phyloP scores from a whole-genome alignment of 1,284 basidiomycete species.

The Pterulicium gracile region DNA sequence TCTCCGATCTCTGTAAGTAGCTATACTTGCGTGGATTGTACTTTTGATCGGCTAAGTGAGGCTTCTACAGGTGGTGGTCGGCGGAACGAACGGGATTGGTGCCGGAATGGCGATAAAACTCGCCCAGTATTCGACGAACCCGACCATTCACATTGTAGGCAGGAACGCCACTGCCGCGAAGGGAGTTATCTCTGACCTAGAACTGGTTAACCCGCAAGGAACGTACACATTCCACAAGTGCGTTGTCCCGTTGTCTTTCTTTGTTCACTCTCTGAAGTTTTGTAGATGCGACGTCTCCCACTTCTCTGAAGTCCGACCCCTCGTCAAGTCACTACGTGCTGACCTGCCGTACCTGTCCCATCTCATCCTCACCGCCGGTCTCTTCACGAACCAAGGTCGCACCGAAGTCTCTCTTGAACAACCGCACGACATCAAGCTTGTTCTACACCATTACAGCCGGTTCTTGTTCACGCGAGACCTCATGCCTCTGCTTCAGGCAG shows the following conservation, averaged over 20 bases:
- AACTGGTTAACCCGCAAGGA: neutral
- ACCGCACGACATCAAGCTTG: conserved; percentile 2
- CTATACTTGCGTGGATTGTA: too few relatives aligned
- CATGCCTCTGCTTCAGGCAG: neutral
- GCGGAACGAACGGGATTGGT: neutral
- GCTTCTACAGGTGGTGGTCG: neutral
- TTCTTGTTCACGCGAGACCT: conserved; percentile 3
- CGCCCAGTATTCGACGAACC: neutral
- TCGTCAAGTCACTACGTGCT: neutral
- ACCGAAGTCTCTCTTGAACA: conserved; percentile 1
- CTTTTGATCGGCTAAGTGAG: too few relatives aligned
- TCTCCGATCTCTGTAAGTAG: too few relatives aligned
- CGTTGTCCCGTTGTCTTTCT: neutral
- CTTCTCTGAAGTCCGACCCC: neutral
- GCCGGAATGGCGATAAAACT: neutral
- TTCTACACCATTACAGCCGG: conserved; percentile 1
- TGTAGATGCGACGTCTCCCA: neutral
- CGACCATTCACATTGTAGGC: neutral
- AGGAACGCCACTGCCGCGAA: neutral
- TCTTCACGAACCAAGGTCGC: neutral
- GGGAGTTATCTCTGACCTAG: neutral
- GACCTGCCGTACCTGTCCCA: neutral
- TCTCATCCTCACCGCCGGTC: conserved; percentile 1
- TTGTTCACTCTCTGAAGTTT: neutral
- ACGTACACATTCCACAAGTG: neutral